phyloP scores from a whole-genome alignment of 306 rosid species.

The Gastrolobium villosum region DNA sequence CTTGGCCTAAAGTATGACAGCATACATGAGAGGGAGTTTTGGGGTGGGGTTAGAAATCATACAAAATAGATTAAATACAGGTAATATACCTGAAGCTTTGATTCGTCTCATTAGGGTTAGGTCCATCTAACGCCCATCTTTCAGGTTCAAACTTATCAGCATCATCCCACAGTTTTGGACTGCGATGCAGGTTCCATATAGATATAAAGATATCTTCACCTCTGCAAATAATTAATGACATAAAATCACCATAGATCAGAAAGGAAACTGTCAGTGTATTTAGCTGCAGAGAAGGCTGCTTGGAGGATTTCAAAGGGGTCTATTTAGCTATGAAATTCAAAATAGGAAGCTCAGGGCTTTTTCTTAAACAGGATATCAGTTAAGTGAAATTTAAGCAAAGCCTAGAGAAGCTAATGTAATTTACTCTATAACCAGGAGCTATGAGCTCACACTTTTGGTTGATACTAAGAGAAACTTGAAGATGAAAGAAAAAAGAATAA shows the following conservation, averaged over 20 bases:
- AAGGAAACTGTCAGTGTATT: conserved; percentile 15
- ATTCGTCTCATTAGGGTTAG: conserved; percentile 94
- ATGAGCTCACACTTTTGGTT: conserved; percentile 16
- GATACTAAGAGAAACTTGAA: conserved; percentile 5
- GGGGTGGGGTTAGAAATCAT: not conserved
- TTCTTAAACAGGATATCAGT: not conserved
- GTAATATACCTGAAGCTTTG: conserved; percentile 83
- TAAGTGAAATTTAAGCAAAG: conserved; percentile 21
- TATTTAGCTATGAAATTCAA: conserved; percentile 2
- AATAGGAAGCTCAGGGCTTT: not conserved
- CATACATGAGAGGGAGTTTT: not conserved
- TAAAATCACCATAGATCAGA: conserved; percentile 29
- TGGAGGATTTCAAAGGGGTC: not conserved
- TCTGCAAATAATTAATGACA: conserved; percentile 61
- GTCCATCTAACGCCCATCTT: conserved; percentile 97
- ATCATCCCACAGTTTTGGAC: conserved; percentile 84
- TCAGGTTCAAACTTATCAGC: conserved; percentile 92
- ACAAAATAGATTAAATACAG: conserved; percentile 31
- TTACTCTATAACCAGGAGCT: conserved; percentile 8
- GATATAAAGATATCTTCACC: conserved; percentile 95
- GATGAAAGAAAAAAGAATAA: conserved; percentile 15
- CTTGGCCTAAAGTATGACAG: not conserved
- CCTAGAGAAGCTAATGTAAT: conserved; percentile 18
- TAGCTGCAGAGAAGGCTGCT: not conserved
- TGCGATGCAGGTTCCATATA: conserved; percentile 92